These are phyloP conservation scores for Wickerhamiella bombiphila DNA, from an alignment of 805 yeast species.

Conservation along the genomic window DNA sequence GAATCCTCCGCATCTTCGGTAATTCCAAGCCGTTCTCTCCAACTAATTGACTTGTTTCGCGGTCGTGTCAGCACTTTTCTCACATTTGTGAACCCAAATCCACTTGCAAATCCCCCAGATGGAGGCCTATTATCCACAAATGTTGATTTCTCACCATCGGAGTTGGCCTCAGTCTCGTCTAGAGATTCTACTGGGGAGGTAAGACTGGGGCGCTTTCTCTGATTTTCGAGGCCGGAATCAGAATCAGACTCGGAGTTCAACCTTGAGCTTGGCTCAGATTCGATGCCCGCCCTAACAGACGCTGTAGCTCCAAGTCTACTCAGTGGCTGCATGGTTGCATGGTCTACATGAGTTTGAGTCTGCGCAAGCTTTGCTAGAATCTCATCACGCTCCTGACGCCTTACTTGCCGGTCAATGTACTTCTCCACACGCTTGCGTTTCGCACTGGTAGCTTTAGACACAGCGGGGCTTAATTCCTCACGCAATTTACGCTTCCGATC, in stretches of 20 bases:
- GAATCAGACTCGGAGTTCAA: slow-evolving; percentile 58
- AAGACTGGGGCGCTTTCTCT: too few relatives aligned
- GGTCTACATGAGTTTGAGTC: slow-evolving; percentile 37
- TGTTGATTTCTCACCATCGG: slow-evolving; percentile 2
- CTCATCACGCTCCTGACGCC: slow-evolving; percentile 53
- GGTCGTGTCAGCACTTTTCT: background rate
- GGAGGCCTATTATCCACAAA: slow-evolving; percentile 1
- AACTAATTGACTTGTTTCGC: slow-evolving; percentile 9
- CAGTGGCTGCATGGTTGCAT: slow-evolving; percentile 51
- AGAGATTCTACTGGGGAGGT: too few relatives aligned
- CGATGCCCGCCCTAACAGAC: slow-evolving; percentile 44
- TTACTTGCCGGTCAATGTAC: slow-evolving; percentile 37
- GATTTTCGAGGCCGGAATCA: too few relatives aligned
- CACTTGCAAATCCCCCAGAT: slow-evolving; percentile 7
- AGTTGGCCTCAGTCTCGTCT: slow-evolving; percentile 18
- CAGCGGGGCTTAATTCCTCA: slow-evolving; percentile 35
- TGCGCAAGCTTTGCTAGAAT: slow-evolving; percentile 53
- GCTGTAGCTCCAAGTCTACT: slow-evolving; percentile 61
- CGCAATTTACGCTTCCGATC: slow-evolving; percentile 53
- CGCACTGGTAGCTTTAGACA: slow-evolving; percentile 47
- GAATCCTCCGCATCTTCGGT: slow-evolving; percentile 4
- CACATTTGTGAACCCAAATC: slow-evolving; percentile 34
- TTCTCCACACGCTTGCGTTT: slow-evolving; percentile 74
- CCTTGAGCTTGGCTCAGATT: slow-evolving; percentile 59
- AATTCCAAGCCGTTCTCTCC: slow-evolving; percentile 17